Evolutionary conservation across 345 rosid genomes (phyloP), one percentile per base, ranked within the genome.

Genomic region (Aquilaria sinensis): DNA sequence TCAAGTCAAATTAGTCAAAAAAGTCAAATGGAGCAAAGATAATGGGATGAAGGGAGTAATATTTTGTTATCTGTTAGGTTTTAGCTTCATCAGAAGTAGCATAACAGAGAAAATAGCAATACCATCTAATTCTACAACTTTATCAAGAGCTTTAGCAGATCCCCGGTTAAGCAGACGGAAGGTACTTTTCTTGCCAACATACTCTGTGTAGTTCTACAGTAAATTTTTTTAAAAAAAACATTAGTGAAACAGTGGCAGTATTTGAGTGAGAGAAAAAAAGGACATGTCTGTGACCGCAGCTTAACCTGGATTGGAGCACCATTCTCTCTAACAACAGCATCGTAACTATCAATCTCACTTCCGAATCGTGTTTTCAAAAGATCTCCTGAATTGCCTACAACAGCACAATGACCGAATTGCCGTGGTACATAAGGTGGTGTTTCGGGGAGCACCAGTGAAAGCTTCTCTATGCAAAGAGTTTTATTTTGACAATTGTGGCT

Each of bases 71-170:
- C 53, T 74, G 72, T 9, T 47, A 64, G 57, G 65, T 13, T 66
- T 59, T 56, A 51, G 13, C 45, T 70, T 55, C 32, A 57, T 60
- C 60, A 43, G 47, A 53, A 32, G 4, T 34, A 9, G 12, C 33
- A 54, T 37, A 70, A 69, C 14, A 72, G 62, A 57, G 47, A 34
- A 9, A 43, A 15, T 57, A 57, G 23, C 56, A 56, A 65, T 87
- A 95, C 99, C 96, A 78, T 91, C 97, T 64, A 95, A 83, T 76
- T 91, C 99, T 57, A 85, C 94, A 71, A 95, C 97, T 79, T 95
- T 91, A 74, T 95, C 99, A 56, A 89, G 95, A 66, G 99, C 97
- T 89, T 95, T 91, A 53, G 99, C 96, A 68, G 97, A 87, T 58
- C 96, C 97, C 72, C 97, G 77, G 62, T 87, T 95, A 70, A 95